Evolutionary conservation across 192 early-diverging fungal species (phyloP).

Genomic region (Ambispora gerdemannii): DNA sequence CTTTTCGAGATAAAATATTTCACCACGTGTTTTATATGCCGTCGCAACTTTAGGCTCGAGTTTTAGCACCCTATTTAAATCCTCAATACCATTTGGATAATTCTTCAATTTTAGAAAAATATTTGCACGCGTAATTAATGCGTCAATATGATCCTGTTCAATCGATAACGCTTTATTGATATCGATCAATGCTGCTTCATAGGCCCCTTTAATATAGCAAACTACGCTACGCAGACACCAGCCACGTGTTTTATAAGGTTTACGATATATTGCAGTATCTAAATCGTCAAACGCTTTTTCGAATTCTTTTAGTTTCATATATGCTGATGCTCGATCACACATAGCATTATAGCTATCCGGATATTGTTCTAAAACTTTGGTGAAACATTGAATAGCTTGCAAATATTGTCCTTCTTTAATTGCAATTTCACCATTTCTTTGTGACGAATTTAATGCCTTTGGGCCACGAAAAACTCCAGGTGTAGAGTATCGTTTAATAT

Average conservation of each 20-base stretch:
- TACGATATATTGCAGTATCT: neutral
- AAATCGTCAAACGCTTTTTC: neutral
- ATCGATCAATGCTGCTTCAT: neutral
- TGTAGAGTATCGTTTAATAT: neutral
- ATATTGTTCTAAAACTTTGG: neutral
- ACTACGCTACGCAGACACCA: slow-evolving; percentile 2
- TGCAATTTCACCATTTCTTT: neutral
- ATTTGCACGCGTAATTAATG: neutral
- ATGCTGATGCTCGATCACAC: slow-evolving; percentile 8
- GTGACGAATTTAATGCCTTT: neutral
- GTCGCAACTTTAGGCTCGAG: neutral
- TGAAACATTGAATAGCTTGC: neutral
- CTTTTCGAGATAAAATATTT: neutral
- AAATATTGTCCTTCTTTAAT: neutral
- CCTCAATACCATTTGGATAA: neutral
- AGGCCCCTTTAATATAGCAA: neutral
- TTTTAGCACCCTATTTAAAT: neutral
- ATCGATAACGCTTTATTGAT: neutral
- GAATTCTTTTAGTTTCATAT: neutral
- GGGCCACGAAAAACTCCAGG: neutral
- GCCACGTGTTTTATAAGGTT: neutral
- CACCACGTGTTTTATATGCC: neutral
- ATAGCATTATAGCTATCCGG: neutral
- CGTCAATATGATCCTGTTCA: neutral
- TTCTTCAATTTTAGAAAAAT: neutral